Evolutionary conservation across 140 eudicot species (phyloP), one percentile per base, ranked within the genome.

Genomic region (Erigeron philadelphicus): DNA sequence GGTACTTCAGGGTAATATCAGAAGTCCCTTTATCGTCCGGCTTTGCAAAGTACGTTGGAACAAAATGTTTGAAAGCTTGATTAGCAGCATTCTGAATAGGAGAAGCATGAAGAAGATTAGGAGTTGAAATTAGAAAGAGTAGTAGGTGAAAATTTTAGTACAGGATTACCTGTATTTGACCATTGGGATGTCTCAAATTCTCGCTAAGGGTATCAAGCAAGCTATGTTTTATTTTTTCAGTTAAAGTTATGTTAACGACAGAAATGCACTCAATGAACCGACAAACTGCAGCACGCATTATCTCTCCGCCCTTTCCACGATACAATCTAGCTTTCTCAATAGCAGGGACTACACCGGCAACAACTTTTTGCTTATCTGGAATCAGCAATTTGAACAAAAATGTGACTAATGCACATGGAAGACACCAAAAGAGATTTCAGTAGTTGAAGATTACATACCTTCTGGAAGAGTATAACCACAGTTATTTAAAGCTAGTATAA

Each of bases 281-380:
- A 15, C 96, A 93, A 75, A 93, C 98, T 74, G 98, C 93, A 79
- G 89, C 79, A 16, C 96, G 90, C 98, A 93, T 93, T 47, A 93
- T 87, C 80, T 93, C 96, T 75, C 98, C 98, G 66, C 98, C 96
- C 70, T 93, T 93, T 67, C 98, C 98, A 49, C 98, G 94, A 74
- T 93, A 93, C 45, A 93, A 79, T 69, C 98, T 81, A 55, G 98
- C 96, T 82, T 93, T 93, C 79, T 93, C 98, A 66, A 93, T 93
- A 38, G 95, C 94, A 67, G 96, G 96, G 78, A 93, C 95, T 64
- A 89, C 68, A 64, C 86, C 85, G 76, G 95, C 95, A 78, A 82
- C 80, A 35, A 53, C 66, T 73, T 83, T 93, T 79, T 93, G 98
- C 84, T 81, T 84, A 69, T 92, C 98, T 88, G 85, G 57, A 58